phyloP scores from a whole-genome alignment of 1,284 basidiomycete species.

The Cystobasidium pallidum region DNA sequence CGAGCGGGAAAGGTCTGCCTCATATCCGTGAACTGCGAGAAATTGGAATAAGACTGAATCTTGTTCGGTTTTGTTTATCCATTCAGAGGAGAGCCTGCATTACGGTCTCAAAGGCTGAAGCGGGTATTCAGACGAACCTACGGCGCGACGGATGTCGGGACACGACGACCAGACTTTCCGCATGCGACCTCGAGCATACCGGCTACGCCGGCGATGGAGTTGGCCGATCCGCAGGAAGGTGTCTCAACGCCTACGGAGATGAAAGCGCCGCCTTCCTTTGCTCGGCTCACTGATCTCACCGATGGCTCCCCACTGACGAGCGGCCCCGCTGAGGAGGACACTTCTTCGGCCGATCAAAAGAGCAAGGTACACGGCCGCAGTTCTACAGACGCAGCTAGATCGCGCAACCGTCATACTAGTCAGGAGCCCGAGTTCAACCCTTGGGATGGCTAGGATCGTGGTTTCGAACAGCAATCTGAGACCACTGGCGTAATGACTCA shows the following conservation, averaged over 20 bases:
- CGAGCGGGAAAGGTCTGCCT: slow-evolving; percentile 57
- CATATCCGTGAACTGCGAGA: no score
- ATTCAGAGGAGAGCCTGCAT: slow-evolving; percentile 38
- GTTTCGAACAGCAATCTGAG: no score
- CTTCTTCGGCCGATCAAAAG: not conserved
- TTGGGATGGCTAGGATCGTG: slow-evolving; percentile 13
- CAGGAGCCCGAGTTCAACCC: slow-evolving; percentile 42
- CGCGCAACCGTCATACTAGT: slow-evolving; percentile 7
- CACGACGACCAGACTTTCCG: slow-evolving; percentile 29
- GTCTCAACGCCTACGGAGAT: slow-evolving; percentile 10
- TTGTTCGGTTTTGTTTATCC: not conserved
- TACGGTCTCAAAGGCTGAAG: slow-evolving; percentile 14
- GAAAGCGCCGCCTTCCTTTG: slow-evolving; percentile 25
- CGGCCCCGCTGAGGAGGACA: not conserved
- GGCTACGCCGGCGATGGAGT: slow-evolving; percentile 28
- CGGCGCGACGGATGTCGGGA: slow-evolving; percentile 11
- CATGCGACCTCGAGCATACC: slow-evolving; percentile 19
- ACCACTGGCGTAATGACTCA: not conserved
- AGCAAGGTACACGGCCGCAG: not conserved
- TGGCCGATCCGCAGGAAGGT: slow-evolving; percentile 4
- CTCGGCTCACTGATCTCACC: slow-evolving; percentile 16
- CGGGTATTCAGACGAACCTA: slow-evolving; percentile 44
- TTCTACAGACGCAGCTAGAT: not conserved
- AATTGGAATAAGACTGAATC: no score
- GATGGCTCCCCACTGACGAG: slow-evolving; percentile 22